Percentiles rank a stretch among this genome's conserved stretches.
phyloP scores from a whole-genome alignment of 2,329 filamentous ascomycete genomes.

The Basipetospora chlamydospora region DNA sequence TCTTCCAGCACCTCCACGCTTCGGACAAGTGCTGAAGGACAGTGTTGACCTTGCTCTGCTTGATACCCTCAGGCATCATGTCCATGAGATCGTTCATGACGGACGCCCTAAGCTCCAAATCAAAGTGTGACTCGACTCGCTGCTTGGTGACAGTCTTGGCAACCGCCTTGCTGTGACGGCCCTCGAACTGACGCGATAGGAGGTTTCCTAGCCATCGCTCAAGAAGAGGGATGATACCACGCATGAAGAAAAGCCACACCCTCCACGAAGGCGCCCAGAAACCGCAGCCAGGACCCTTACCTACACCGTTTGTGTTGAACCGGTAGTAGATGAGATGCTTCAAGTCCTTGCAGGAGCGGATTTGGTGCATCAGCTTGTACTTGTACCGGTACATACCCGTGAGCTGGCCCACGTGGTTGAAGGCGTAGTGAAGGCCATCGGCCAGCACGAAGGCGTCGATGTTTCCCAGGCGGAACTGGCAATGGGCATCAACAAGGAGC shows the following conservation, averaged over 20 bases:
- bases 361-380: constrained; percentile 99
- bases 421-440: constrained; percentile 96
- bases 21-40: constrained; percentile 94
- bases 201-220: constrained; percentile 97
- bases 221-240: constrained; percentile 89
- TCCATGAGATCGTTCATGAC: constrained; percentile 99
- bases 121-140: constrained; percentile 96
- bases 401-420: constrained; percentile 96
- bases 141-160: constrained; percentile 99
- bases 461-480: constrained; percentile 92
- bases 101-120: constrained; percentile 88
- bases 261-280: constrained; percentile 99
- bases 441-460: constrained; percentile 98
- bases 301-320: constrained; percentile 92
- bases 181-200: constrained; percentile 93
- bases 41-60: constrained; percentile 98
- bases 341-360: constrained; percentile 94
- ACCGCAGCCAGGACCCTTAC: constrained; percentile 93
- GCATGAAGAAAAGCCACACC: constrained; percentile 98
- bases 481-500: constrained; percentile 94
- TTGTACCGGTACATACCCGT: constrained; percentile 99
- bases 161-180: constrained; percentile 95
- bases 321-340: constrained; percentile 99
- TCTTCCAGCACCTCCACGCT: constrained; percentile 99
- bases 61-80: constrained; percentile 99